A percentile compares a stretch with the other conserved stretches of the same genome.
Evolutionary conservation across 305 asterid species (phyloP).

Genomic region (Solanum hybrid): DNA sequence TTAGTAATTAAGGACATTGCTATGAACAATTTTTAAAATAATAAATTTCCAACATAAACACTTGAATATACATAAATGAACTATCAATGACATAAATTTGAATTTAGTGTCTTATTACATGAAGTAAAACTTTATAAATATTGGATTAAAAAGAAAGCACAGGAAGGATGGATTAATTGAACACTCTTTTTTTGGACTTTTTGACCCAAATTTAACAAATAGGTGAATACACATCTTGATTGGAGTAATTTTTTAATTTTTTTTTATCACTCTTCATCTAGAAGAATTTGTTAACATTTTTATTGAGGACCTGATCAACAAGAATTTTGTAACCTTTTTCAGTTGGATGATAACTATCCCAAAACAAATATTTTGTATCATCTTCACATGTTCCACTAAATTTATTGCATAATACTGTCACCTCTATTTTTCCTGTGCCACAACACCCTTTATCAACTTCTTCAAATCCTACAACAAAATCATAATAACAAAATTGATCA

Average conservation of each 20-base stretch:
- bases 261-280: not conserved
- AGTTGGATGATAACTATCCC: conserved; percentile 91
- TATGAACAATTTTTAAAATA: not conserved
- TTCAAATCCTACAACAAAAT: conserved; percentile 40
- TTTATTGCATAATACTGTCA: conserved; percentile 39
- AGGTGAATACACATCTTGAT: not conserved
- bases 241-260: too few relatives aligned
- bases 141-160: not conserved
- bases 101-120: not conserved
- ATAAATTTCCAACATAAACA: not conserved
- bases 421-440: conserved; percentile 65
- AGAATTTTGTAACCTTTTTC: conserved; percentile 46
- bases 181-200: not conserved
- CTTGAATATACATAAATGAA: not conserved
- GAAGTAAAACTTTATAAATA: not conserved
- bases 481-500: not conserved
- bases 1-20: not conserved
- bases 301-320: conserved; percentile 19
- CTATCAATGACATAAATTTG: not conserved
- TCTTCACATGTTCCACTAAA: conserved; percentile 39
- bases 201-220: not conserved
- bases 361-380: conserved; percentile 43
- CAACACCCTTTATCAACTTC: conserved; percentile 66
- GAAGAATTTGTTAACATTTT: conserved; percentile 12
- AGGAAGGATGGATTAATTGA: not conserved